Base-by-base conservation (phyloP, 2,329 filamentous ascomycete genomes). In the Lasiodiplodia sp. region DNA sequence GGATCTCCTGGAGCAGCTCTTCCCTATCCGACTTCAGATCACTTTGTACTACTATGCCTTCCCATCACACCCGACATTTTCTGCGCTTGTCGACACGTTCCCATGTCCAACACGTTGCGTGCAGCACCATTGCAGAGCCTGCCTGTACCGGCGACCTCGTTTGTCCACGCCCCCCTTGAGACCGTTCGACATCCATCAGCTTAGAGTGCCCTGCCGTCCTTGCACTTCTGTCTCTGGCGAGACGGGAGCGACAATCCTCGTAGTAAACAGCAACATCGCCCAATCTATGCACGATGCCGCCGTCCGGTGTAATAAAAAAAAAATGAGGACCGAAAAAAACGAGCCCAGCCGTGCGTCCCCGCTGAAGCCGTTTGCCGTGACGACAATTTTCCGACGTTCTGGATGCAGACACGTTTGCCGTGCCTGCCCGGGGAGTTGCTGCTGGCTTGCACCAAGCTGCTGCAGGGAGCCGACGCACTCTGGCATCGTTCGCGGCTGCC, bases 11-110 rank as follows among this genome's bases (percentile, higher is more conserved):
- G 66, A 68, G 49, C 66, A 68, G 57, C 56, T 68, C 56, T 63
- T 38, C 44, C 44, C 49, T 68, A 60, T 55, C 66, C 66, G 66
- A 68, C 66, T 67, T 67, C 65, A 67, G 52, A 66, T 57, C 78
- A 73, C 75, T 78, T 80, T 80, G 79, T 80, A 80, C 78, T 80
- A 78, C 76, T 80, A 80, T 78, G 74, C 77, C 72, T 75, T 77
- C 74, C 74, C 75, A 72, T 74, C 75, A 56, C 25, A 38, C 53
- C 53, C 66, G 66, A 62, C 66, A 63, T 68, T 47, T n/a, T 47
- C 57, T 60, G 57, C 66, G 66, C 51, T 68, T 53, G 56, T 63
- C 66, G 66, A 68, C 66, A 68, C 49, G n/a, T 55, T 21, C 55
- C 56, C 55, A 14, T 38, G 40, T 58, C 25, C 57, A 68, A 68